A percentile compares a stretch with the other conserved stretches of the same genome.
Conservation (phyloP, 2,329 filamentous ascomycete genomes). For the Eurotiales sp. region DNA sequence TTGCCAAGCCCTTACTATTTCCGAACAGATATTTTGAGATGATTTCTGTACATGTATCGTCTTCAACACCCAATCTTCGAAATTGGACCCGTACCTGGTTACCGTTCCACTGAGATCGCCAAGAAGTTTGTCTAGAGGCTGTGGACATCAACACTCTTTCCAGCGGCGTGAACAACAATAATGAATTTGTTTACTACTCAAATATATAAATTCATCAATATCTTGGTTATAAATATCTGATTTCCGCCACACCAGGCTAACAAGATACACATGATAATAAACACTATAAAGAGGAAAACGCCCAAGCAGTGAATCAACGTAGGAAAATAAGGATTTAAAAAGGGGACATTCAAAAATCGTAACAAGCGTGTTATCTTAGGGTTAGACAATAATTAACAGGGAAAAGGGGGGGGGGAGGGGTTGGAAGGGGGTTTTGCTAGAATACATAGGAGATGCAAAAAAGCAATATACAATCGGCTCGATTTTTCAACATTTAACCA, state of each 20-base stretch:
- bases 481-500: constrained; percentile 53
- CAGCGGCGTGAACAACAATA: too few relatives aligned
- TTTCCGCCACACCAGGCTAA: background rate
- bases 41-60: too few relatives aligned
- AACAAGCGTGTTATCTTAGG: constrained; percentile 1
- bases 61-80: too few relatives aligned
- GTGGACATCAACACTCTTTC: too few relatives aligned
- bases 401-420: background rate
- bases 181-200: too few relatives aligned
- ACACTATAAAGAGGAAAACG: constrained; percentile 4
- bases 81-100: too few relatives aligned
- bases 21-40: too few relatives aligned
- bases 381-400: background rate
- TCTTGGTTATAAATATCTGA: background rate
- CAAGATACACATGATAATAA: constrained; percentile 3
- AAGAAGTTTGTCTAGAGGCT: too few relatives aligned
- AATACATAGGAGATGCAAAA: constrained; percentile 6
- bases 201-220: background rate
- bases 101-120: too few relatives aligned
- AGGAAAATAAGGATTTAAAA: background rate
- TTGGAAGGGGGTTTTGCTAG: too few relatives aligned
- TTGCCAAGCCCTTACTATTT: too few relatives aligned
- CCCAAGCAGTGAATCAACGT: background rate
- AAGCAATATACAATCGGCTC: background rate
- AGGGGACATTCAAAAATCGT: constrained; percentile 12